Conservation (phyloP, 2,329 filamentous ascomycete species). For the Tolypocladium album region DNA sequence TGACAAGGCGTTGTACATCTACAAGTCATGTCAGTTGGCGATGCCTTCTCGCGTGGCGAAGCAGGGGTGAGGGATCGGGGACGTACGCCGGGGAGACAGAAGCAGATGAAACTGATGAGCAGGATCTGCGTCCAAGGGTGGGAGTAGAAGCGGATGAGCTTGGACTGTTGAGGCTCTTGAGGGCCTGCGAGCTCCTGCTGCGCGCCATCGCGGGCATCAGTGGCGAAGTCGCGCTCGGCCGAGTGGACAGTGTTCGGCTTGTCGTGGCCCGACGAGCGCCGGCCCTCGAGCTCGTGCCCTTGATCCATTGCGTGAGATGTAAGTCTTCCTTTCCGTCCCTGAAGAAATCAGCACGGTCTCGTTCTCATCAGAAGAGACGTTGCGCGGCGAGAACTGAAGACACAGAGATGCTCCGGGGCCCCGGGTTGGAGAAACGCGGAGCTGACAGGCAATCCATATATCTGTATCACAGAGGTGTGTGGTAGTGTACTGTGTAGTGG, state of each 20-base stretch:
- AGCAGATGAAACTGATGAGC: slow-evolving; percentile 37
- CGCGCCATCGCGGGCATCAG: neutral
- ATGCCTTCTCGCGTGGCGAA: neutral
- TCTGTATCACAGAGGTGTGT: too few species aligned
- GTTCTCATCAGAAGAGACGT: neutral
- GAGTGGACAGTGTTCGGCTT: neutral
- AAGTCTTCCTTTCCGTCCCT: neutral
- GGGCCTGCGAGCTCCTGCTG: neutral
- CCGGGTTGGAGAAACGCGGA: neutral
- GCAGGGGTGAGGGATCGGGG: too few species aligned
- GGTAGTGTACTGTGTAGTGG: too few species aligned
- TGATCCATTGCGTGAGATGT: neutral
- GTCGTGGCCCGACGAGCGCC: neutral
- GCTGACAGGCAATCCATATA: neutral
- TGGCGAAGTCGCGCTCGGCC: neutral
- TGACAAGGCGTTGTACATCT: slow-evolving; percentile 37
- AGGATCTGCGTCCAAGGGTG: slow-evolving; percentile 36
- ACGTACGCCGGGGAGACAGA: slow-evolving; percentile 34
- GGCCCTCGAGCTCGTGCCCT: neutral
- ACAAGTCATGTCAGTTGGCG: neutral
- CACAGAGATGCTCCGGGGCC: neutral
- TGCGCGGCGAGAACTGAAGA: neutral
- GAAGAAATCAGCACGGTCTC: neutral
- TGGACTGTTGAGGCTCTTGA: slow-evolving; percentile 4
- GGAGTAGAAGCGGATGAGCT: slow-evolving; percentile 20